These are phyloP conservation scores for Debaryomyces nepalensis DNA, from an alignment of 1,139 yeast species.

Conservation along the genomic window DNA sequence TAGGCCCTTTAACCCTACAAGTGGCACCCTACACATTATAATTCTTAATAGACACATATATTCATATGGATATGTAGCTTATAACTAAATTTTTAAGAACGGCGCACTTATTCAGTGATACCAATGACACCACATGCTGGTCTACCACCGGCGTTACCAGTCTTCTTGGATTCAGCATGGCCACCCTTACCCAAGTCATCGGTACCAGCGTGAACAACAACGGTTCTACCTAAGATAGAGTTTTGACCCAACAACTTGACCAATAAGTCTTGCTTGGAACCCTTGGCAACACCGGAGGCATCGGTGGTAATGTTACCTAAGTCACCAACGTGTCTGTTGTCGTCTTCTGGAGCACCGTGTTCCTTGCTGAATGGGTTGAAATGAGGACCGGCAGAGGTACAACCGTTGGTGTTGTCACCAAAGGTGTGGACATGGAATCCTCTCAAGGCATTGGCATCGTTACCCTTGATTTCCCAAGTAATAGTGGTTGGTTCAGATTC, in stretches of 20 bases:
- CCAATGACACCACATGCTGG: constrained; percentile 99
- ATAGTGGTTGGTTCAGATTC: constrained; percentile 85
- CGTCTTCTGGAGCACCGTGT: constrained; percentile 95
- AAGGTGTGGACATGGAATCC: constrained; percentile 98
- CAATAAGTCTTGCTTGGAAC: constrained; percentile 75
- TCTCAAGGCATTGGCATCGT: constrained; percentile 83
- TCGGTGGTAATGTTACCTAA: constrained; percentile 93
- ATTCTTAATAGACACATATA: constrained; percentile 3
- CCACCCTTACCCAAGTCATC: constrained; percentile 99
- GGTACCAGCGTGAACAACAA: constrained; percentile 91
- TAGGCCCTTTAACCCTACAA: background rate
- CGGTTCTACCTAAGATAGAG: constrained; percentile 92
- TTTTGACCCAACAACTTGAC: constrained; percentile 83
- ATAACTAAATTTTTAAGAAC: background rate
- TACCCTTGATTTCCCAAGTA: constrained; percentile 86
- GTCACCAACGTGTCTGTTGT: constrained; percentile 94
- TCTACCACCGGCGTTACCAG: constrained; percentile 99
- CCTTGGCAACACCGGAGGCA: constrained; percentile 85
- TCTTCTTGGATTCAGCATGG: constrained; percentile 88
- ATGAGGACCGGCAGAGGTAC: constrained; percentile 99
- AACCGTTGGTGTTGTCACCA: constrained; percentile 99
- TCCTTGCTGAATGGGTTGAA: constrained; percentile 90
- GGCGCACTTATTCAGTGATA: constrained; percentile 45
- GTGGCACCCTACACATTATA: background rate
- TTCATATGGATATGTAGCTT: constrained; percentile 7